Evolutionary conservation across 345 rosid genomes (phyloP), one percentile per base, ranked within the genome.

Genomic region (Citrus glauca): DNA sequence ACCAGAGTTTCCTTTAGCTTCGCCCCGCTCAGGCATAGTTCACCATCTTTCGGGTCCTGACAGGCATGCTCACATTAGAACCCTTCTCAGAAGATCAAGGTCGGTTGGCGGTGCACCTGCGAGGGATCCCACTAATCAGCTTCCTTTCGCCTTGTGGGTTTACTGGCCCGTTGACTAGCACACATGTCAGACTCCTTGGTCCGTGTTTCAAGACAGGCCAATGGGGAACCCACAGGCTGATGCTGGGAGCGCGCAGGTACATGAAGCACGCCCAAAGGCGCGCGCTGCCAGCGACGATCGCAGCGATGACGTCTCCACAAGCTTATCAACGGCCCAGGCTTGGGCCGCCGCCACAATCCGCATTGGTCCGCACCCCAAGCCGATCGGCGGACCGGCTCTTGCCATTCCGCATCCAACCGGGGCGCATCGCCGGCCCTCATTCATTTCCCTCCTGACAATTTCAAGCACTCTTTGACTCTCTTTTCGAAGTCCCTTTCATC

Each of bases 161-260:
- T 69, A 2, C 30, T 69, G 72, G 72, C 56, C 72, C 72, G 56
- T 69, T 69, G 72, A 69, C 69, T 65, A 6, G 69, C 45, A 65
- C 69, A 65, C 79, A 79, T 81, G 85, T 82, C 79, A 82, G 78
- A 85, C 82, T 81, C 81, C 84, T 85, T 85, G 86, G 88, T 85
- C 81, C 79, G 86, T 83, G 85, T 83, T 86, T 86, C 86, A 86
- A 86, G 88, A 86, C 77, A 80, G 86, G 88, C 71, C 77, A 80
- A 85, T 80, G 81, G 88, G 85, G 84, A 48, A 61, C 57, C 37
- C 72, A 10, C 30, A 7, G 48, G 72, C 32, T 20, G 72, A 37
- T 4, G 72, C 32, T 10, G 22, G 37, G 71, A 9, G 71, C 48
- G 42, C 42, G 38, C 40, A 30, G 38, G 67, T 25, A 0, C 27